Evolutionary conservation across 2,329 filamentous ascomycete genomes (phyloP), one percentile per base, ranked within the genome.

Genomic region (Periconia macrospinosa): DNA sequence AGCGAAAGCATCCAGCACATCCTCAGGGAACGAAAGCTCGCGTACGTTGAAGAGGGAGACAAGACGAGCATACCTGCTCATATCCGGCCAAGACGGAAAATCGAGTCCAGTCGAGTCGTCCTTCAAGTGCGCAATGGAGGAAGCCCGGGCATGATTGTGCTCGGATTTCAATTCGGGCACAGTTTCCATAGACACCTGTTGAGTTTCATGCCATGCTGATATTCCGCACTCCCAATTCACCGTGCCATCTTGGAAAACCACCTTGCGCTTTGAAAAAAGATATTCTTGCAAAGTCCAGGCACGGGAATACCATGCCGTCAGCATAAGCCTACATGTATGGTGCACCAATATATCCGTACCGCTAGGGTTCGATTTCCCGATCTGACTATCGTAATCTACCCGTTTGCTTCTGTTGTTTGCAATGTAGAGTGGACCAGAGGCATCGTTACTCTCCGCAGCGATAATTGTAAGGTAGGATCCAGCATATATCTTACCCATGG

Each of bases 1-100:
- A 1, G 49, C 41, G 30, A 66, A 68, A 13, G 63, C 63, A 20
- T 58, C 52, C 13, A 61, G 42, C 10, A 50, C 53, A 42, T 67
- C 64, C 50, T 63, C 60, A 1, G 57, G 53, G 42, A 55, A 65
- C 6, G 60, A 59, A 13, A 65, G 45, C 6, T 63, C 30, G 10
- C 52, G 44, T 15, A 37, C 30, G 33, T 52, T 63, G 47, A 53
- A 63, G 6, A 55, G 33, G 6, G 55, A 40, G 5, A 60, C 59
- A 6, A 58, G 42, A 6, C 52, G 49, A 6, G 60, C 47, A 46
- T 55, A 62, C 1, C 54, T 49, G 6, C 30, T 40, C 43, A 62
- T 51, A 43, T 60, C 45, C n/a, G 57, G 57, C 57, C 57, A 60
- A 2, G 51, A 45, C 9, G 56, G 30, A 40, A 30, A 19, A 49